phyloP scores from a whole-genome alignment of 2,329 filamentous ascomycete genomes.

The Alternaria burnsii region DNA sequence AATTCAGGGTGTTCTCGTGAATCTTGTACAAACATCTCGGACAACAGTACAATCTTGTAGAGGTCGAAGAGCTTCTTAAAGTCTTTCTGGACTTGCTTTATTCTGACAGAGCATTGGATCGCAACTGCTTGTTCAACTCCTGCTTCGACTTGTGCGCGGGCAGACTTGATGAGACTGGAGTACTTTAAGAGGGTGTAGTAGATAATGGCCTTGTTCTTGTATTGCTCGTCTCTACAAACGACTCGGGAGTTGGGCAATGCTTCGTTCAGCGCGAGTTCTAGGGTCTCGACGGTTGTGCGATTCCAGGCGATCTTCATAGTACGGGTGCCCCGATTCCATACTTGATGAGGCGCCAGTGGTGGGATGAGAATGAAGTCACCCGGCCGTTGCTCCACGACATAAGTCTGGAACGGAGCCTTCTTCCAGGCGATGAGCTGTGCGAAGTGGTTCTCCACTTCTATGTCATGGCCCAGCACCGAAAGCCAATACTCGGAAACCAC shows the following conservation, averaged over 20 bases:
- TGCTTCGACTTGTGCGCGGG: constrained; percentile 64
- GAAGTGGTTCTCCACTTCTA: constrained; percentile 96
- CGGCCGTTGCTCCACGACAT: constrained; percentile 86
- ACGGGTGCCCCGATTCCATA: constrained; percentile 95
- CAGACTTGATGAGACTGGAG: constrained; percentile 64
- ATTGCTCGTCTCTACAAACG: constrained; percentile 96
- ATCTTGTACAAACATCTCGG: constrained; percentile 81
- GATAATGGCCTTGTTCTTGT: constrained; percentile 97
- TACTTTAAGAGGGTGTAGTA: constrained; percentile 90
- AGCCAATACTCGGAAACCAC: constrained; percentile 93
- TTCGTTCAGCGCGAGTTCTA: constrained; percentile 85
- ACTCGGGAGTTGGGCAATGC: constrained; percentile 87
- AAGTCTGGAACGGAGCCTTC: constrained; percentile 90
- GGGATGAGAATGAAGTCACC: constrained; percentile 96
- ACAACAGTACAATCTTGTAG: constrained; percentile 80
- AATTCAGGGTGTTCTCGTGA: constrained; percentile 76
- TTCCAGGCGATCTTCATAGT: constrained; percentile 99
- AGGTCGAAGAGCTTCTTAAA: constrained; percentile 82
- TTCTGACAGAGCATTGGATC: constrained; percentile 57
- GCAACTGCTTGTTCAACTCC: constrained; percentile 48
- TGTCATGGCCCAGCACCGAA: constrained; percentile 91
- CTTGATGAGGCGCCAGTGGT: constrained; percentile 92
- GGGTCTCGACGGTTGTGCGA: constrained; percentile 87
- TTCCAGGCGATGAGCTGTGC: constrained; percentile 96
- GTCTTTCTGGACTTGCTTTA: constrained; percentile 79